Conservation (phyloP, 2,329 filamentous ascomycete genomes). For the Curvularia lunata region DNA sequence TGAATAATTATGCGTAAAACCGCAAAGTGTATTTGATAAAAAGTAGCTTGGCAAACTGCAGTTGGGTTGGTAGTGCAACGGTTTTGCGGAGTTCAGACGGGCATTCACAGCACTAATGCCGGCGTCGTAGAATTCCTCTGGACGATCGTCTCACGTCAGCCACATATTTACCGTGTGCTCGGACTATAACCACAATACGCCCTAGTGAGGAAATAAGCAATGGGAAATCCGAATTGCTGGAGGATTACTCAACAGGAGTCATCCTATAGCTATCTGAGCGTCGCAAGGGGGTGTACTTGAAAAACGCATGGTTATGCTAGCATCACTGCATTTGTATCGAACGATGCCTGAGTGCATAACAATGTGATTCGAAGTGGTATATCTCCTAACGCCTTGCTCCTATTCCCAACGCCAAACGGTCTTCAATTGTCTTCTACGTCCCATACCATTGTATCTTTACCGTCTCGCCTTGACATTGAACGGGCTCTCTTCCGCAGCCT, state of each 20-base stretch:
- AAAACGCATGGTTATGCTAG: not conserved
- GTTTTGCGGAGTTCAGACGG: not conserved
- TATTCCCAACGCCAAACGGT: constrained; percentile 7
- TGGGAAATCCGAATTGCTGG: not conserved
- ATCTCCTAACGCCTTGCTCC: constrained; percentile 8
- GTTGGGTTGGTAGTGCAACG: not conserved
- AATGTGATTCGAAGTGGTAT: constrained; percentile 8
- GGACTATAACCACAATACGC: not conserved
- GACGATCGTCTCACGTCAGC: not conserved
- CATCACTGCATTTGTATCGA: not conserved
- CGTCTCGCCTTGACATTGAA: constrained; percentile 49
- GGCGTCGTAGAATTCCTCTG: not conserved
- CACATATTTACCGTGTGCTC: not conserved
- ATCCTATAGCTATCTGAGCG: not conserved
- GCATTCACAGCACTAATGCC: not conserved
- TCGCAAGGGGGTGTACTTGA: not conserved
- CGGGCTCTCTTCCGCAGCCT: constrained; percentile 53
- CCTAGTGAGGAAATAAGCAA: not conserved
- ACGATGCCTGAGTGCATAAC: not conserved
- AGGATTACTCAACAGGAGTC: not conserved
- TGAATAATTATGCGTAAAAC: not conserved
- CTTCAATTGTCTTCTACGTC: not conserved
- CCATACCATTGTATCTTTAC: constrained; percentile 2
- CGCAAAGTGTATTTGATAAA: not conserved
- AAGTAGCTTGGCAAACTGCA: not conserved